Conservation (phyloP, 768 basidiomycete species). For the Tulasnella sp. region DNA sequence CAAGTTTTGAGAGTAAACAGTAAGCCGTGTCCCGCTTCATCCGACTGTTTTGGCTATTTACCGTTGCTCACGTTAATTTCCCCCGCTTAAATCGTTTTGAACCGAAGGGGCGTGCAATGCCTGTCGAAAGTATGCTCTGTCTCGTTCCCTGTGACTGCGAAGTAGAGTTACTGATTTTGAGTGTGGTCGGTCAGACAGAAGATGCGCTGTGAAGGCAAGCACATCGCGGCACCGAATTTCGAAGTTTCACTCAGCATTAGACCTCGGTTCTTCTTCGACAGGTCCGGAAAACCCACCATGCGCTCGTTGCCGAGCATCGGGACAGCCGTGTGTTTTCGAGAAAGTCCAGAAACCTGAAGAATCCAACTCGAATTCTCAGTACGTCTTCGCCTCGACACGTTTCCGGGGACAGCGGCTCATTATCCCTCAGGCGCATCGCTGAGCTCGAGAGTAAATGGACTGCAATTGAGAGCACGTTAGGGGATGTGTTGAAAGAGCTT, state of each 20-base stretch:
- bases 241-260: slow-evolving; percentile 3
- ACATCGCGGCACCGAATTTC: slow-evolving; percentile 5
- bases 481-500: slow-evolving; percentile 36
- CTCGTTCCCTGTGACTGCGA: neutral
- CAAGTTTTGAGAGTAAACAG: slow-evolving; percentile 33
- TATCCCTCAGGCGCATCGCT: slow-evolving; percentile 30
- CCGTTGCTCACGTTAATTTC: neutral
- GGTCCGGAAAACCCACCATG: slow-evolving; percentile 38
- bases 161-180: slow-evolving; percentile 1
- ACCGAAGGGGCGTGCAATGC: slow-evolving; percentile 31
- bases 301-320: slow-evolving; percentile 37
- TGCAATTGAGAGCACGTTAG: slow-evolving; percentile 34
- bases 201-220: slow-evolving; percentile 34
- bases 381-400: slow-evolving; percentile 13
- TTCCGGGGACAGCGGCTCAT: neutral
- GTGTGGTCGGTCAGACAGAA: slow-evolving; percentile 26
- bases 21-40: neutral
- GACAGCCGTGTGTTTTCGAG: slow-evolving; percentile 36
- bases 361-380: slow-evolving; percentile 35
- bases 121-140: slow-evolving; percentile 32
- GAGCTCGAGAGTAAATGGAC: slow-evolving; percentile 36
- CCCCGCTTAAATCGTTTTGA: neutral
- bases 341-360: slow-evolving; percentile 36
- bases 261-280: slow-evolving; percentile 23
- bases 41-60: neutral